A percentile compares a stretch with the other conserved stretches of the same genome.
Conservation (phyloP, 2,329 filamentous ascomycete genomes). For the Monosporascus sp. region DNA sequence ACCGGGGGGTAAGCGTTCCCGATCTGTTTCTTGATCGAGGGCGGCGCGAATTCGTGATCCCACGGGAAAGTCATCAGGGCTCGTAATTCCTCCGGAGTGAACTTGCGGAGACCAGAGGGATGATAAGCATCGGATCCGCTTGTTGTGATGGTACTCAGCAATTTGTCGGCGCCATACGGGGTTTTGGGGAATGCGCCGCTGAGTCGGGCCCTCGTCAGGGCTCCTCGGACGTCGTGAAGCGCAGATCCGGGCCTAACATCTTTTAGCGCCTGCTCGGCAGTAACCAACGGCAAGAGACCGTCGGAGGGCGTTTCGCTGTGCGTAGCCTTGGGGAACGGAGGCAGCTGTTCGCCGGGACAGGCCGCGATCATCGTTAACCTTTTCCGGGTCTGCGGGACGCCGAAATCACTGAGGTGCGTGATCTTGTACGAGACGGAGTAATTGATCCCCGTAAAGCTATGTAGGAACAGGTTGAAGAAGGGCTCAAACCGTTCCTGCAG, state of each 20-base stretch:
- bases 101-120: conserved; percentile 53
- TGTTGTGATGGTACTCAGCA: conserved; percentile 57
- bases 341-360: conserved; percentile 64
- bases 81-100: conserved; percentile 62
- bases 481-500: conserved; percentile 40
- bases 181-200: conserved; percentile 21
- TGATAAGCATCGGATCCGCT: conserved; percentile 56
- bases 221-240: conserved; percentile 31
- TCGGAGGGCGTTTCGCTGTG: conserved; percentile 37
- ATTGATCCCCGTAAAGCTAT: conserved; percentile 55
- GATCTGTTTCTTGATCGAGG: conserved; percentile 54
- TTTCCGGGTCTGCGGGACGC: conserved; percentile 39
- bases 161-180: conserved; percentile 38
- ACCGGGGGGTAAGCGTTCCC: conserved; percentile 70
- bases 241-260: conserved; percentile 17
- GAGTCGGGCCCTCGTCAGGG: conserved; percentile 4
- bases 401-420: conserved; percentile 44
- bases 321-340: conserved; percentile 57
- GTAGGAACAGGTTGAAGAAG: conserved; percentile 53
- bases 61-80: conserved; percentile 62
- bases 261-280: conserved; percentile 34
- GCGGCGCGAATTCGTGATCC: conserved; percentile 48
- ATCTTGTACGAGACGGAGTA: conserved; percentile 67
- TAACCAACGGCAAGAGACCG: conserved; percentile 24
- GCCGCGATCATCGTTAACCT: conserved; percentile 51